Evolutionary conservation across 1,284 basidiomycete genomes (phyloP).

Genomic region (Apiotrichum porosum): DNA sequence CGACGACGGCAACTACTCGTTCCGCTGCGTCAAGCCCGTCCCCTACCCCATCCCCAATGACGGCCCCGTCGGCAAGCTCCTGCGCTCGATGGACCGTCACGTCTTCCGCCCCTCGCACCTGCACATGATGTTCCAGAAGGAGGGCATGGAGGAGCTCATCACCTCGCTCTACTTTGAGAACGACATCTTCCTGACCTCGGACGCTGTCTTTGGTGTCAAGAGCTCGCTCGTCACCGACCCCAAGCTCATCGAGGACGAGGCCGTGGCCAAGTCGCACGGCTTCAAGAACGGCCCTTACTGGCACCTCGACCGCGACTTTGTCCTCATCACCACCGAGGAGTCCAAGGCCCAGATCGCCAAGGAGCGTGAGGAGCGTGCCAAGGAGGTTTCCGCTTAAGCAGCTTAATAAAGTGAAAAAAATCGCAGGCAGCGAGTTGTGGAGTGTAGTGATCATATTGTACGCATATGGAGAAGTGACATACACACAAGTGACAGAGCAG

Average conservation of each 20-base stretch:
- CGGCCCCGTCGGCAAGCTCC: constrained; percentile 66
- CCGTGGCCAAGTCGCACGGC: constrained; percentile 16
- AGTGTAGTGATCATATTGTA: no score
- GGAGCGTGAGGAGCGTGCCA: not conserved
- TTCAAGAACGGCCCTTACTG: constrained; percentile 15
- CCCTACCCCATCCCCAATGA: constrained; percentile 77
- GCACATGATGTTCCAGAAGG: constrained; percentile 63
- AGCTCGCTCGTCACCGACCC: constrained; percentile 15
- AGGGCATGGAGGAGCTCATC: constrained; percentile 65
- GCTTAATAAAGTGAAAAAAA: no score
- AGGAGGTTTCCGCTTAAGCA: no score
- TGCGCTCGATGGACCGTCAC: constrained; percentile 61
- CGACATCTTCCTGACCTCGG: constrained; percentile 48
- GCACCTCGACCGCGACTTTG: constrained; percentile 18
- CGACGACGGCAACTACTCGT: constrained; percentile 64
- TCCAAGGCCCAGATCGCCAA: constrained; percentile 7
- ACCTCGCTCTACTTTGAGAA: constrained; percentile 72
- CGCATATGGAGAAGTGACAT: no score
- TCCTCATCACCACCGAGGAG: constrained; percentile 19
- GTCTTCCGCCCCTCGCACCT: constrained; percentile 73
- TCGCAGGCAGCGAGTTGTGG: no score
- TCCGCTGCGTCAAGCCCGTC: constrained; percentile 70
- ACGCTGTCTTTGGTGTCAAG: constrained; percentile 27
- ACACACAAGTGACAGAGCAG: no score
- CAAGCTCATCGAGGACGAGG: constrained; percentile 11